Conservation (phyloP, 2,329 filamentous ascomycete species). For the Periconia macrospinosa region DNA sequence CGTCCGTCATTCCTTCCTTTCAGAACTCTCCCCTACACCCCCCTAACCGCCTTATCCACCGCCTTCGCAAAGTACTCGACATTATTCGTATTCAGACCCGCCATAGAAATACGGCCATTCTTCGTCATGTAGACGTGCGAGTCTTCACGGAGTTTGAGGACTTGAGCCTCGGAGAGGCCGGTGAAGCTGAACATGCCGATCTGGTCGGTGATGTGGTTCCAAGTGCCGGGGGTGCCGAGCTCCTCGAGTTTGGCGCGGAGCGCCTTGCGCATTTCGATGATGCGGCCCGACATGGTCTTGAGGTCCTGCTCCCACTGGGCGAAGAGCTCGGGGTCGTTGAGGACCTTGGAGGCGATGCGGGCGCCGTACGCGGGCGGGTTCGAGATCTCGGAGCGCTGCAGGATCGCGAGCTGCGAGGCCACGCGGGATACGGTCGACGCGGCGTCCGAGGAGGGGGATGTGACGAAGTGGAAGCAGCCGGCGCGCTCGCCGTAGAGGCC, state of each 20-base stretch:
- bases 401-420: slow-evolving; percentile 84
- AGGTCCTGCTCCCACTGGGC: slow-evolving; percentile 92
- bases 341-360: slow-evolving; percentile 78
- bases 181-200: slow-evolving; percentile 99
- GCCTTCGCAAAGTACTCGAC: slow-evolving; percentile 91
- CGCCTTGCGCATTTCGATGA: slow-evolving; percentile 84
- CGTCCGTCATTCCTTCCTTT: no score
- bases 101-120: slow-evolving; percentile 98
- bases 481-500: slow-evolving; percentile 96
- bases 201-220: slow-evolving; percentile 98
- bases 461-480: slow-evolving; percentile 93
- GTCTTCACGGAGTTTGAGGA: slow-evolving; percentile 68
- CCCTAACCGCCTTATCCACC: slow-evolving; percentile 78
- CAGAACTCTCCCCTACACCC: slow-evolving; percentile 33
- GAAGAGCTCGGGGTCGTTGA: slow-evolving; percentile 83
- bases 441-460: slow-evolving; percentile 70
- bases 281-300: slow-evolving; percentile 90
- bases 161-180: slow-evolving; percentile 73
- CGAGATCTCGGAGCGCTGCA: slow-evolving; percentile 96
- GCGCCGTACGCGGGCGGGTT: slow-evolving; percentile 96
- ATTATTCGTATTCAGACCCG: slow-evolving; percentile 90
- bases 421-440: slow-evolving; percentile 64
- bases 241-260: slow-evolving; percentile 80
- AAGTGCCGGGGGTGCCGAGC: slow-evolving; percentile 82
- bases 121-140: slow-evolving; percentile 90